Base-by-base conservation (phyloP, 345 rosid species). In the Noccaea bulbosa region DNA sequence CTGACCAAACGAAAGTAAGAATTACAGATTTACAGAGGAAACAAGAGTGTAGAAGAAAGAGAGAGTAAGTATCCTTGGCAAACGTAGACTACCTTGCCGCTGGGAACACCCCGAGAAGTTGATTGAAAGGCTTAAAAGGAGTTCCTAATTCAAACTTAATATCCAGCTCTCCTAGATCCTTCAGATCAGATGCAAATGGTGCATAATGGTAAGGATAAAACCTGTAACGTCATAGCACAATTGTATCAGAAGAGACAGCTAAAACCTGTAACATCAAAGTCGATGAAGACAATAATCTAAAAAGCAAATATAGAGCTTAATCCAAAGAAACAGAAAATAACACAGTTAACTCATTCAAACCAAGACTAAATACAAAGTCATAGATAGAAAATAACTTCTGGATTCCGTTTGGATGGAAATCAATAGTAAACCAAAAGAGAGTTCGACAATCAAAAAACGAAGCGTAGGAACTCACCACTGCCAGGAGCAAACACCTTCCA, bases 401-500 rank as follows among this genome's bases (percentile, higher is more conserved):
- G 10, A 24, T 65, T 50, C 35, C 30, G 34, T 35, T 46, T 11
- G 20, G 17, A 63, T 17, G 32, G 22, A 33, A 41, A 63, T 8
- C 5, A n/a, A 52, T 2, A 52, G 41, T 48, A 53, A 45, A 22
- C 11, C 40, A 8, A 48, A 48, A 27, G 56, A 14, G 39, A 35
- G 7, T 6, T 37, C 30, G 27, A 14, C 30, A 15, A 58, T 27
- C 10, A 66, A 67, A 43, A 16, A 0, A 47, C 5, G 0, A 39
- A 17, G 49, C 35, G 22, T 54, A 30, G 32, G 59, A 70, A 85
- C 88, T 84, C 73, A 89, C 99, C 99, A 94, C 67, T 85, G 91
- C 99, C 98, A 94, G 49, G 99, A 94, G 78, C 93, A 92, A 80
- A 94, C 98, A 52, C 98, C 99, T 85, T 92, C 99, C 71, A 88